Evolutionary conservation across 768 basidiomycete genomes (phyloP), one percentile per base, ranked within the genome.

Genomic region (Butyriboletus loyo): DNA sequence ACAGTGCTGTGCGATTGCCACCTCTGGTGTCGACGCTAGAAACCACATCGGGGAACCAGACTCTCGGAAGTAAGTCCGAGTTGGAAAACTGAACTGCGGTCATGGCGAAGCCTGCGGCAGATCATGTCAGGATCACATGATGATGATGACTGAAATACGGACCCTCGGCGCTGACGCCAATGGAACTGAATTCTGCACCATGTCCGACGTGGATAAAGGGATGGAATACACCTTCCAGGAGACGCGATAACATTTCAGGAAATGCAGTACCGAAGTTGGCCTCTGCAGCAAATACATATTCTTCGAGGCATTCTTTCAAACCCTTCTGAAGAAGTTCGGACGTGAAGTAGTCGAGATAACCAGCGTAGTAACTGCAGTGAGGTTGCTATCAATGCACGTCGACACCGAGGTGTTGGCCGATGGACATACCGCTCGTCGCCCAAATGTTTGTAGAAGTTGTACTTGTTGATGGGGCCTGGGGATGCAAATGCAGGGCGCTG

Each of bases 131-230:
- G 4, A n/a, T 25, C 70, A 30, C 68, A 60, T 1, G 27, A 45
- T 14, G 75, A 51, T 79, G 78, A 17, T 81, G 54, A 51, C 73
- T 8, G 8, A 31, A 13, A 28, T 28, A 50, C 56, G 22, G 48
- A 85, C 86, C 87, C 72, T 89, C 86, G 1, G 80, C 80, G 2
- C 81, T 66, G 42, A 86, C 65, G 0, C 85, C 86, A 7, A 79
- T 76, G 21, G 84, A 51, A 14, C 75, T 72, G 53, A 87, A 87
- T 63, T 88, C 87, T 4, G 77, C 65, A 4, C 85, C 86, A 64
- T 81, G 80, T 14, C 83, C 86, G 3, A 70, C 57, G 57, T 87
- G 83, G 40, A 89, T 87, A 36, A 87, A 50, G 0, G 86, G 82
- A 58, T 89, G 87, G 5, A 88, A 25, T 8, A 85, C 60, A 3